Conservation (phyloP, 768 basidiomycete genomes). For the Gautieria morchelliformis region DNA sequence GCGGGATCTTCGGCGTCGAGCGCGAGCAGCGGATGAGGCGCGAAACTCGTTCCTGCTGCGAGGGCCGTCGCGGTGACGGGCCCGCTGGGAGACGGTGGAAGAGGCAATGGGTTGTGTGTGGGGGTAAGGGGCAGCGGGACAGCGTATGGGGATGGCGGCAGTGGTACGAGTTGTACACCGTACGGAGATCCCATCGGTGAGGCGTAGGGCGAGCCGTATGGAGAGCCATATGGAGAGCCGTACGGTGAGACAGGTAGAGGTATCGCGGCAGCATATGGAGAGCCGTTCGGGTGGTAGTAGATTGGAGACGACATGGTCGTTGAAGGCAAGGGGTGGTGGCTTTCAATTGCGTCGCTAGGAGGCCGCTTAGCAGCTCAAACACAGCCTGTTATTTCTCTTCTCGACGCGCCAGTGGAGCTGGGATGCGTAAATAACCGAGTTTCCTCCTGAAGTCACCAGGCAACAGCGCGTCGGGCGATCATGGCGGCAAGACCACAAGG, state of each 20-base stretch:
- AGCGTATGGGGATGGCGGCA: constrained; percentile 1
- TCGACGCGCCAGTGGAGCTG: too few species aligned
- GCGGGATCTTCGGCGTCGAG: constrained; percentile 1
- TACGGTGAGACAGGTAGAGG: not conserved
- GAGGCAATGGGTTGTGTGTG: constrained; percentile 1
- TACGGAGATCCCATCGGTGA: constrained; percentile 6
- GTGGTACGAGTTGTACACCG: not conserved
- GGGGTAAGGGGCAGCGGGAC: not conserved
- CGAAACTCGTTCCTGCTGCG: not conserved
- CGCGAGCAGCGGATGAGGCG: constrained; percentile 2
- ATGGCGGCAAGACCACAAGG: too few species aligned
- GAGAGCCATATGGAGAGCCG: not conserved
- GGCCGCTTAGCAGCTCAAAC: too few species aligned
- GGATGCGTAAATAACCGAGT: too few species aligned
- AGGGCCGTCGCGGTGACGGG: not conserved
- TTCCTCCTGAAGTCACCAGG: too few species aligned
- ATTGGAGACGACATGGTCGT: constrained; percentile 2
- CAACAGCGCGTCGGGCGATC: too few species aligned
- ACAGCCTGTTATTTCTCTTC: too few species aligned
- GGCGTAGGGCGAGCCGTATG: not conserved
- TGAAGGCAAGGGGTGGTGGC: not conserved
- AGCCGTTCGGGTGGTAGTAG: not conserved
- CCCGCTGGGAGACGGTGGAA: not conserved
- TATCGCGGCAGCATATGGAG: not conserved
- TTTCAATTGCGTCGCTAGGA: too few species aligned